Conservation (phyloP, 176 grass and related monocot genomes). For the Calamus simplicifolius region DNA sequence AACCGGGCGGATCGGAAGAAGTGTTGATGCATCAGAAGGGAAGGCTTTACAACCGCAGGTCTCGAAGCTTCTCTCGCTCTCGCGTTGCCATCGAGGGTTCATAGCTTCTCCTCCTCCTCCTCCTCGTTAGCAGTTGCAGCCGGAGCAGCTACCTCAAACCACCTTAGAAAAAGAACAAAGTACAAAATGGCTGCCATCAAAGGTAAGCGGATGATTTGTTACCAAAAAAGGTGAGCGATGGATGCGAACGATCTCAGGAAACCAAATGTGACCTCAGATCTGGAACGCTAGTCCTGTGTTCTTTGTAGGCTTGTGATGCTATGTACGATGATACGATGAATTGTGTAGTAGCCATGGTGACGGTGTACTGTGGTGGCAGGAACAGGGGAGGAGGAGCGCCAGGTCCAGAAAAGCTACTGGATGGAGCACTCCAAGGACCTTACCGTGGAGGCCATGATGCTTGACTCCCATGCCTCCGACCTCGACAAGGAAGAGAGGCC, state of each 20-base stretch:
- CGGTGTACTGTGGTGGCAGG: constrained; percentile 6
- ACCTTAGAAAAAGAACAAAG: no score
- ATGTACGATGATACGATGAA: neutral
- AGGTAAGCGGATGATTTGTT: no score
- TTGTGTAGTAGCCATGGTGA: neutral
- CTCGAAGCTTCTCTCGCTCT: constrained; percentile 87
- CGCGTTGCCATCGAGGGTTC: constrained; percentile 84
- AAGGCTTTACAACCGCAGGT: constrained; percentile 50
- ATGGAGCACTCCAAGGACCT: constrained; percentile 88
- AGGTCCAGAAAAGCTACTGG: constrained; percentile 87
- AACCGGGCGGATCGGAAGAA: no score
- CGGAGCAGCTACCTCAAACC: neutral
- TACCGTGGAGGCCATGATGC: constrained; percentile 99
- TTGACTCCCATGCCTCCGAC: constrained; percentile 77
- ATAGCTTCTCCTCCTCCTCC: constrained; percentile 8
- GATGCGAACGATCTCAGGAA: no score
- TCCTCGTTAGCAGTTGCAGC: neutral
- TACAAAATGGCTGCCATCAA: neutral
- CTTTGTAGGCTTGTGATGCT: neutral
- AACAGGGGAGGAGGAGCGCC: constrained; percentile 47
- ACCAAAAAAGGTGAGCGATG: no score
- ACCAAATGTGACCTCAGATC: neutral
- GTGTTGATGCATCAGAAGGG: constrained; percentile 60
- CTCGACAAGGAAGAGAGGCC: constrained; percentile 94
- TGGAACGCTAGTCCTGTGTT: neutral